Base-by-base conservation (phyloP, 768 basidiomycete species). In the Trametes elegans region DNA sequence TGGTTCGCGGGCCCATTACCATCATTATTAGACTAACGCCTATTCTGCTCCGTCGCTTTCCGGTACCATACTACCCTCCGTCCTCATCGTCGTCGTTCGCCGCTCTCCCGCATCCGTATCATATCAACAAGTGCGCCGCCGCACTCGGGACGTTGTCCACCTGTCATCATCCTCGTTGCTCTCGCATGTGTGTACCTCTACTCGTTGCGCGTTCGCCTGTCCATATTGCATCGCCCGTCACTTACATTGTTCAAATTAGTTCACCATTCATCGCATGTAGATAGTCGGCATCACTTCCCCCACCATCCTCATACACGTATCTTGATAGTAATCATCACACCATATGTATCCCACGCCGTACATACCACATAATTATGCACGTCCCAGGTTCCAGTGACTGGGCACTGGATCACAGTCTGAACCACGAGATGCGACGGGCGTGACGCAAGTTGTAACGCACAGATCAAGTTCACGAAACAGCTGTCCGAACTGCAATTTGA, bases 1-100 rank as follows among this genome's bases (percentile, higher is more conserved):
- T n/a, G n/a, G n/a, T n/a, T n/a, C n/a, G n/a, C n/a, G n/a, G 16
- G 49, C 39, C 34, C 3, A 35, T 23, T 13, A 13, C 35, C 23
- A 28, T 41, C 28, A 39, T 31, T 45, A 28, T 39, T 13, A 13
- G 14, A 14, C 36, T 57, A 28, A 4, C 9, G 2, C 49, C n/a
- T 51, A 27, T 35, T 31, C 43, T 3, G 21, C 31, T 42, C 23
- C 26, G 7, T 21, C 49, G 49, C 49, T 57, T 51, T 57, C 49
- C 43, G 40, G 51, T 58, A 53, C 18, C 50, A 48, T 53, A 53
- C 50, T n/a, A 14, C 47, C 44, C 43, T 23, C 11, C 53, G 53
- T 36, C 40, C 53, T 54, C 53, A 38, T 40, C 28, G 14, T 18
- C 23, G 27, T 8, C 23, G 27, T 39, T 32, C 45, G 39, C 24